These are phyloP conservation scores for Apiospora arundinis DNA, from an alignment of 2,329 filamentous ascomycete genomes.

Conservation along the genomic window DNA sequence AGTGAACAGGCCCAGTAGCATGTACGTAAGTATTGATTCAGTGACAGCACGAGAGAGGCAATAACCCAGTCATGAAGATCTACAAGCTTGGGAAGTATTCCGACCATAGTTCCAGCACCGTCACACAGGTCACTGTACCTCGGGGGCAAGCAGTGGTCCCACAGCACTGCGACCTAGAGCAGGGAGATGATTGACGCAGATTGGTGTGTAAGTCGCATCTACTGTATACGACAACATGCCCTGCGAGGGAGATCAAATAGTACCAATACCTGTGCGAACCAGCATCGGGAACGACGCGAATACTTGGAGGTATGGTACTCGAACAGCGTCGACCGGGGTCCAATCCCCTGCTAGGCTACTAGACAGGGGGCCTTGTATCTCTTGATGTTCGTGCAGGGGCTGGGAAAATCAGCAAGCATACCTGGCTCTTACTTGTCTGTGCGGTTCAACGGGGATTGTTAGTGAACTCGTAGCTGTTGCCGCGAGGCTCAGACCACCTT, in stretches of 20 bases:
- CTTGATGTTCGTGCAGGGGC: not conserved
- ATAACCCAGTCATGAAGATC: constrained; percentile 18
- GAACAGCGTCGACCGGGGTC: not conserved
- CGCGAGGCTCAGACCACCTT: constrained; percentile 12
- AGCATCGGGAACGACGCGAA: not conserved
- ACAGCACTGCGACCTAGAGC: not conserved
- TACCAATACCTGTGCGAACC: not conserved
- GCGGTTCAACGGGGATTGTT: constrained; percentile 12
- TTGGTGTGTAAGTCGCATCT: not conserved
- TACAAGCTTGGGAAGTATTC: constrained; percentile 18
- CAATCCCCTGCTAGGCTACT: not conserved
- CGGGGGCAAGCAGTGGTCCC: not conserved
- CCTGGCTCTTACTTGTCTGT: constrained; percentile 7
- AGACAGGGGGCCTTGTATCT: not conserved
- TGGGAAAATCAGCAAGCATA: constrained; percentile 14
- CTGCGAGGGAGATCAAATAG: not conserved
- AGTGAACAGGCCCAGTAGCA: constrained; percentile 1
- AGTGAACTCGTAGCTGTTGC: not conserved
- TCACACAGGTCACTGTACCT: constrained; percentile 6
- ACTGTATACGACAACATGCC: constrained; percentile 4
- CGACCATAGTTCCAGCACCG: not conserved
- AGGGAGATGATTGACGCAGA: not conserved
- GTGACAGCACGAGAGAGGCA: constrained; percentile 1
- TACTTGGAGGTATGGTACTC: constrained; percentile 8
- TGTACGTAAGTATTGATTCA: not conserved